Base-by-base conservation (phyloP, 768 basidiomycete genomes). In the Russula vinacea region DNA sequence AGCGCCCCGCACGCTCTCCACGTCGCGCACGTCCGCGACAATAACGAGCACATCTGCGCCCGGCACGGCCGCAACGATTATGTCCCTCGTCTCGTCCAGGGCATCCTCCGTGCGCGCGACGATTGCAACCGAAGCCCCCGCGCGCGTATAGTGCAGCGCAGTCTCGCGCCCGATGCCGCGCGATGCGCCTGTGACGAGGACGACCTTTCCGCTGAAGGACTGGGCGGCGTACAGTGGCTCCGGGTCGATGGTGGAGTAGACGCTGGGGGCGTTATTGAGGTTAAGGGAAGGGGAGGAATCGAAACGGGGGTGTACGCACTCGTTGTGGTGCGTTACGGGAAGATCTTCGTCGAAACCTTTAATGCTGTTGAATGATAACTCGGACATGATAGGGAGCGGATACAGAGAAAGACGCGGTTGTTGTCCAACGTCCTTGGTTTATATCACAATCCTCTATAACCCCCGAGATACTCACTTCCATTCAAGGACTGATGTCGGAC, bases 131-230 rank as follows among this genome's bases (percentile, higher is more conserved):
- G 47, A 45, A 4, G 64, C 64, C 2, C 64, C 64, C 0, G 59
- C 64, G 0, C 59, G 58, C 3, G 58, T 59, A 14, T 49, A 65
- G 4, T 44, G 45, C n/a, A 65, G 24, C 3, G 53, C 53, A 2
- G 54, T 61, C 22, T 54, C 64, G 40, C 57, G 58, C 14, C 63
- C 63, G n/a, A 64, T 50, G 19, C 58, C 63, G 22, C 58, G 53
- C 13, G 58, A 64, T 16, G 63, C 63, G 9, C 63, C 63, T 4
- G 62, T 62, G 29, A 62, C 29, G 16, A 62, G 55, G 4, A 58
- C 50, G 7, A 58, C 50, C n/a, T 63, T 58, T 22, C 56, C 62
- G 3, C 29, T 22, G 8, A 52, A 63, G 1, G 39, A 17, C 9
- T 52, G 50, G 2, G 49, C 6, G 3, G 24, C 49, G 16, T 50